These are phyloP conservation scores for Juglanconis oblonga DNA, from an alignment of 2,329 filamentous ascomycete genomes.

Conservation along the genomic window DNA sequence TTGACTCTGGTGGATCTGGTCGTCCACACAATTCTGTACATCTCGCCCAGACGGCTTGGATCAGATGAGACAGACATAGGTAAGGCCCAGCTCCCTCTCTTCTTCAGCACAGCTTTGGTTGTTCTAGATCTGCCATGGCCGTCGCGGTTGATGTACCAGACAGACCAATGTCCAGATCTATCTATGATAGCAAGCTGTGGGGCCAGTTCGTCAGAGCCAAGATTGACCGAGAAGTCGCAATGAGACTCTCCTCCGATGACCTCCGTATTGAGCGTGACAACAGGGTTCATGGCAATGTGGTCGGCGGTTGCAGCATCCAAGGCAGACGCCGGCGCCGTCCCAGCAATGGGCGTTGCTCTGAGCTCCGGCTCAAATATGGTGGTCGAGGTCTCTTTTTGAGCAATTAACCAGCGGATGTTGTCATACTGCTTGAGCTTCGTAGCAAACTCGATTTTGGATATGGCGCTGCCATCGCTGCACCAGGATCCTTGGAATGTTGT, in stretches of 20 bases:
- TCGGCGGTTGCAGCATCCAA: constrained; percentile 36
- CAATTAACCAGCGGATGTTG: constrained; percentile 48
- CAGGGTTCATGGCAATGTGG: constrained; percentile 52
- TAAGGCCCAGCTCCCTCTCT: neutral
- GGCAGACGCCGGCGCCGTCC: constrained; percentile 10
- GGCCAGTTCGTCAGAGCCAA: constrained; percentile 43
- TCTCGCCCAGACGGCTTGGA: constrained; percentile 30
- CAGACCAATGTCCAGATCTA: constrained; percentile 61
- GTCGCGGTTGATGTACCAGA: constrained; percentile 57
- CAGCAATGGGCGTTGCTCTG: constrained; percentile 33
- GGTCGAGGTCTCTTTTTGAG: constrained; percentile 51
- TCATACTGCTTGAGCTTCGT: constrained; percentile 34
- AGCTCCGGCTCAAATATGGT: constrained; percentile 51
- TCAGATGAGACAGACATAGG: constrained; percentile 26
- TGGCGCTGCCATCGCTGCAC: constrained; percentile 49
- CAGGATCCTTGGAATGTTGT: constrained; percentile 44
- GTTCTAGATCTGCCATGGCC: constrained; percentile 32
- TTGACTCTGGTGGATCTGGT: constrained; percentile 6
- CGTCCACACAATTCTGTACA: constrained; percentile 41
- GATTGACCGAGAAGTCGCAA: constrained; percentile 64
- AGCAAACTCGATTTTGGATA: constrained; percentile 50
- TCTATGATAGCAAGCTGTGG: constrained; percentile 67
- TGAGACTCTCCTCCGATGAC: constrained; percentile 55
- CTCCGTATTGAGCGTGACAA: constrained; percentile 49
- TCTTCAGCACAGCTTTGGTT: constrained; percentile 29